Percentiles rank a stretch among this genome's conserved stretches.
Conservation (phyloP, 1,139 yeast genomes). For the Debaryomycetaceae sp. region DNA sequence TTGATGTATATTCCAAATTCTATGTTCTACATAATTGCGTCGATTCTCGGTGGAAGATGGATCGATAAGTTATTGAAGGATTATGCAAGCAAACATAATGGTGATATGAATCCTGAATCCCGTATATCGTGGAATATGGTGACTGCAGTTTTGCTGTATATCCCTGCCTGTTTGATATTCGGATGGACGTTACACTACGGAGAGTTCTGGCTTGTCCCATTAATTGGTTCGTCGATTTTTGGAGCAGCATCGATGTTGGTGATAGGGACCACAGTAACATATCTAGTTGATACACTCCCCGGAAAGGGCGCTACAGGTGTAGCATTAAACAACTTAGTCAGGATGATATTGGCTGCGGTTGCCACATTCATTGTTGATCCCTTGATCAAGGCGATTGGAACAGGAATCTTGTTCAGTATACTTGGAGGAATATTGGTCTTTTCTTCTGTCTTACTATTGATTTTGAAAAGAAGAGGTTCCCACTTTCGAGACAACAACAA, state of each 20-base stretch:
- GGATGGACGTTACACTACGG: conserved; percentile 78
- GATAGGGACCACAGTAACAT: conserved; percentile 78
- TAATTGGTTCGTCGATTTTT: conserved; percentile 74
- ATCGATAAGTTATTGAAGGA: conserved; percentile 58
- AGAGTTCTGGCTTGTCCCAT: conserved; percentile 71
- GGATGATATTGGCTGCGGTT: conserved; percentile 71
- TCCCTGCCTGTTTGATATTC: conserved; percentile 65
- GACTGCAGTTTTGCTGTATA: conserved; percentile 58
- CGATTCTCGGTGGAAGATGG: conserved; percentile 77
- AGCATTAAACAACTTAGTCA: conserved; percentile 71
- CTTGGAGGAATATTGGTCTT: conserved; percentile 55
- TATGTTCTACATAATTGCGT: conserved; percentile 69
- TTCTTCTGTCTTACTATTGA: conserved; percentile 39
- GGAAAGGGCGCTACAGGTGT: conserved; percentile 90
- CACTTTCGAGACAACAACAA: conserved; percentile 66
- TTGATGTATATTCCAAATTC: conserved; percentile 82
- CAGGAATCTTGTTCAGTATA: conserved; percentile 69
- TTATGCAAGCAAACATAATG: conserved; percentile 57
- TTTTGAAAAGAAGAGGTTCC: conserved; percentile 57
- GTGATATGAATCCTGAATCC: conserved; percentile 70
- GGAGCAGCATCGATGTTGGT: conserved; percentile 85
- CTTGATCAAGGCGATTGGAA: conserved; percentile 56
- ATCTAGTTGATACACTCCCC: conserved; percentile 79
- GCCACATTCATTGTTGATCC: conserved; percentile 80
- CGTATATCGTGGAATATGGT: conserved; percentile 75